These are phyloP conservation scores for Suillus lakei DNA, from an alignment of 768 basidiomycete species.

Conservation along the genomic window DNA sequence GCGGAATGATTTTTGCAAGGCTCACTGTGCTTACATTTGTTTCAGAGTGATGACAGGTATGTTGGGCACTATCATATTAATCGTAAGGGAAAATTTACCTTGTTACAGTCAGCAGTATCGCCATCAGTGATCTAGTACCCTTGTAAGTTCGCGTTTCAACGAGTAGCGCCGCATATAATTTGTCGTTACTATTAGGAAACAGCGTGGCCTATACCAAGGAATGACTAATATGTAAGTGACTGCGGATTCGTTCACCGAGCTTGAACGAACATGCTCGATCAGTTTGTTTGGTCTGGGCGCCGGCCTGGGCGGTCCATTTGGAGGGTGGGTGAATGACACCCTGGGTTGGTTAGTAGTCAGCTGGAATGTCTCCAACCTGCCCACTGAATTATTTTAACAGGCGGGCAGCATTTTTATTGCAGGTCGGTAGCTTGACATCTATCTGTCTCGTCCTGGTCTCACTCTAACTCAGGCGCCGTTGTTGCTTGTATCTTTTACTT, in stretches of 20 bases:
- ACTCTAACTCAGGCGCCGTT: constrained; percentile 65
- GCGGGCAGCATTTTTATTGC: constrained; percentile 85
- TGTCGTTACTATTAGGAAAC: constrained; percentile 53
- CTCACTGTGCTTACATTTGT: constrained; percentile 26
- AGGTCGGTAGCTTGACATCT: constrained; percentile 51
- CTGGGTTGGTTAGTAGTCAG: constrained; percentile 74
- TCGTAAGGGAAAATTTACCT: constrained; percentile 19
- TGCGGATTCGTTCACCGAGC: constrained; percentile 6
- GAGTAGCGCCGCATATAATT: constrained; percentile 1
- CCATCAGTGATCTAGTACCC: constrained; percentile 88
- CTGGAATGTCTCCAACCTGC: background rate
- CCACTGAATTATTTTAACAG: constrained; percentile 43
- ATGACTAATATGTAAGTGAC: constrained; percentile 79
- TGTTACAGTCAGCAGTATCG: constrained; percentile 74
- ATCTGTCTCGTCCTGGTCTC: constrained; percentile 14
- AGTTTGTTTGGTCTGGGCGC: constrained; percentile 87
- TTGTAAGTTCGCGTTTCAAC: constrained; percentile 53
- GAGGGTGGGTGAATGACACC: constrained; percentile 83
- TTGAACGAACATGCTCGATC: constrained; percentile 20
- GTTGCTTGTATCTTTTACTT: constrained; percentile 66
- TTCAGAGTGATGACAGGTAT: constrained; percentile 83
- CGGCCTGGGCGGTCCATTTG: constrained; percentile 78
- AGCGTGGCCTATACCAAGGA: constrained; percentile 91
- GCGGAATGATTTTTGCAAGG: background rate
- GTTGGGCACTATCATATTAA: constrained; percentile 15